Evolutionary conservation across 768 basidiomycete species (phyloP).

Genomic region (Amanita inopinata): DNA sequence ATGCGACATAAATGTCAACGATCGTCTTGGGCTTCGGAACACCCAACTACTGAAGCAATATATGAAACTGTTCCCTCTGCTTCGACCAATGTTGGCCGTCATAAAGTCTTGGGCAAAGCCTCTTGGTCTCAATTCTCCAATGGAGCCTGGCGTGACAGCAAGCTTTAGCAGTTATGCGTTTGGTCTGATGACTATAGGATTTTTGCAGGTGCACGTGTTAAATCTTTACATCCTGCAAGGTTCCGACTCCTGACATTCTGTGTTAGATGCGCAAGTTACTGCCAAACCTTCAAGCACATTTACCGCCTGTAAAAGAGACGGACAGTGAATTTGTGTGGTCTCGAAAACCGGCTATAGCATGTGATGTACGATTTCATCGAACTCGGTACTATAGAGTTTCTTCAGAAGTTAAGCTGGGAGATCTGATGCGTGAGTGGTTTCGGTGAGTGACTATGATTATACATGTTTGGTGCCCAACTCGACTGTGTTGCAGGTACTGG

Average conservation of each 20-base stretch:
- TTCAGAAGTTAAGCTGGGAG: conserved; percentile 9
- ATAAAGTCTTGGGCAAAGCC: conserved; percentile 56
- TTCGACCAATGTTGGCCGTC: conserved; percentile 32
- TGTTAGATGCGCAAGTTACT: conserved; percentile 31
- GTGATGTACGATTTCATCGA: conserved; percentile 21
- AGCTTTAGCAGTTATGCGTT: conserved; percentile 58
- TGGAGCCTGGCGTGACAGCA: conserved; percentile 12
- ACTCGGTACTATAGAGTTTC: neutral
- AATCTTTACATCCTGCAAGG: neutral
- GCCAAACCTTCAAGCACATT: conserved; percentile 42
- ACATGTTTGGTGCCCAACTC: conserved; percentile 1
- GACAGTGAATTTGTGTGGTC: conserved; percentile 23
- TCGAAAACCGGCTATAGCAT: conserved; percentile 13
- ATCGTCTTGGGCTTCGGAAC: conserved; percentile 44
- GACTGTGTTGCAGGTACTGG: conserved; percentile 32
- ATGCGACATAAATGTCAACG: conserved; percentile 56
- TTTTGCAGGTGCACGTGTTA: conserved; percentile 39
- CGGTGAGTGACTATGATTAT: conserved; percentile 20
- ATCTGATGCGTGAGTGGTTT: conserved; percentile 31
- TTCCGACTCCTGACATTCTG: neutral
- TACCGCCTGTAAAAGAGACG: conserved; percentile 13
- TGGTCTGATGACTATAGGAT: conserved; percentile 49
- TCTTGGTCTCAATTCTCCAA: conserved; percentile 39
- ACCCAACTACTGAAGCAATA: conserved; percentile 43
- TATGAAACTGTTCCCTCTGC: conserved; percentile 32